Evolutionary conservation across 2,329 filamentous ascomycete species (phyloP).

Genomic region (Corniculantispora saksenae): DNA sequence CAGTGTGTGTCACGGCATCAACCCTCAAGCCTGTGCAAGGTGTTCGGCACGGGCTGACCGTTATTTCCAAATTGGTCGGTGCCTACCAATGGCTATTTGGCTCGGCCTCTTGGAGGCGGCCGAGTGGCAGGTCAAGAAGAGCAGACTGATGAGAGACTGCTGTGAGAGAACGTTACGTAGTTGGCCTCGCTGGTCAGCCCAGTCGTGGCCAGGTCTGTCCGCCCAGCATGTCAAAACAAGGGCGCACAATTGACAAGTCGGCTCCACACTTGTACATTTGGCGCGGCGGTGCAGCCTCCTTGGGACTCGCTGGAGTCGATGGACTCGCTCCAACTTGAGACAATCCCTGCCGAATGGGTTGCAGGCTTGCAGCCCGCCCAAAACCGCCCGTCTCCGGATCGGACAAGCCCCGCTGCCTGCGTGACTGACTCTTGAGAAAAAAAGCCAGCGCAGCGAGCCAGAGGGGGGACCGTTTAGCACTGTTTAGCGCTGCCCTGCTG

Average conservation of each 20-base stretch:
- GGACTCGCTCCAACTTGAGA: no score
- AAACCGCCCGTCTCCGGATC: constrained; percentile 14
- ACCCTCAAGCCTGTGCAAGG: not conserved
- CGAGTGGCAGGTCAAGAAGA: not conserved
- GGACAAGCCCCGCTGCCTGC: constrained; percentile 7
- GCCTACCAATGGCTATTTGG: not conserved
- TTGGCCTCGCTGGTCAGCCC: not conserved
- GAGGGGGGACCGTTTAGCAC: no score
- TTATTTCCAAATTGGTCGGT: not conserved
- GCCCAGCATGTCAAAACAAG: constrained; percentile 36
- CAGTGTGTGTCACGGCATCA: not conserved
- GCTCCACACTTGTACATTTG: constrained; percentile 20
- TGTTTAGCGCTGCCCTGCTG: no score
- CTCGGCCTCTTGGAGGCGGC: no score
- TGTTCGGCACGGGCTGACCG: not conserved
- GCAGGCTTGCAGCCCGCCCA: not conserved
- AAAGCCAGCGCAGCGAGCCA: no score
- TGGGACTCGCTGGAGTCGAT: constrained; percentile 13
- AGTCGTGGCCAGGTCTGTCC: not conserved
- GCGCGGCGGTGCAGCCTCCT: constrained; percentile 21
- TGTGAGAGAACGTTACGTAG: not conserved
- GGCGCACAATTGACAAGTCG: constrained; percentile 38
- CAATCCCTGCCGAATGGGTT: constrained; percentile 10
- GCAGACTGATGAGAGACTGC: no score
- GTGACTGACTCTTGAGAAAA: constrained; percentile 16